Evolutionary conservation across 2,329 filamentous ascomycete species (phyloP).

Genomic region (Colletotrichum destructivum): DNA sequence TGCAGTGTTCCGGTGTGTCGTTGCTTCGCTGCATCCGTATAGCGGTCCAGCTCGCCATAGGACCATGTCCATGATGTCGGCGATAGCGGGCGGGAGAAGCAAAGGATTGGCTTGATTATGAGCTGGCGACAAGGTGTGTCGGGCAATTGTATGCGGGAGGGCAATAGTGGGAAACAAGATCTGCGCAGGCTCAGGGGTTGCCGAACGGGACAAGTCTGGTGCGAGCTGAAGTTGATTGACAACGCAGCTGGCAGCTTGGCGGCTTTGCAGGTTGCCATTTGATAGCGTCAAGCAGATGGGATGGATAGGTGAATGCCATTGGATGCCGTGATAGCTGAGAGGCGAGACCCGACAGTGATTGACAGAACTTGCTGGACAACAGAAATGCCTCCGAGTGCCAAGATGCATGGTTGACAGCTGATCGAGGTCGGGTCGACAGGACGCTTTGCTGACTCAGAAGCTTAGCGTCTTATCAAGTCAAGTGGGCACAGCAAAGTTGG

Average conservation of each 20-base stretch:
- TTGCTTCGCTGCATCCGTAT: neutral
- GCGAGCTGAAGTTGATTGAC: slow-evolving; percentile 8
- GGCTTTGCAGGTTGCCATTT: neutral
- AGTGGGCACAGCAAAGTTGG: neutral
- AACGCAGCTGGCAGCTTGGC: slow-evolving; percentile 2
- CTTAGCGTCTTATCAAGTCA: neutral
- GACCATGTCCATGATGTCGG: neutral
- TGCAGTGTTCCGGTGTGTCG: slow-evolving; percentile 4
- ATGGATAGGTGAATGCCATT: neutral
- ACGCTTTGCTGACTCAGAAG: neutral
- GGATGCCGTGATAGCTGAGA: slow-evolving; percentile 9
- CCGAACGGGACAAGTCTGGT: neutral
- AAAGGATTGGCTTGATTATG: neutral
- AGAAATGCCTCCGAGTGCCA: neutral
- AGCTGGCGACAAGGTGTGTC: slow-evolving; percentile 6
- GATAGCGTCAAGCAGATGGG: neutral
- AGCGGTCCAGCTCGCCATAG: neutral
- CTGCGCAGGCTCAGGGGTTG: slow-evolving; percentile 11
- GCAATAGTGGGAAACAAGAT: slow-evolving; percentile 34
- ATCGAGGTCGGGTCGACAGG: neutral
- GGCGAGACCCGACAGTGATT: neutral
- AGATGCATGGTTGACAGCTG: neutral
- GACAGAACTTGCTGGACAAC: neutral
- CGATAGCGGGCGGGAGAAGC: neutral
- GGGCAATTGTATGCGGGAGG: slow-evolving; percentile 17